These are phyloP conservation scores for Syncephalastrum contaminatum DNA, from an alignment of 371 early-diverging fungal species.

Conservation along the genomic window DNA sequence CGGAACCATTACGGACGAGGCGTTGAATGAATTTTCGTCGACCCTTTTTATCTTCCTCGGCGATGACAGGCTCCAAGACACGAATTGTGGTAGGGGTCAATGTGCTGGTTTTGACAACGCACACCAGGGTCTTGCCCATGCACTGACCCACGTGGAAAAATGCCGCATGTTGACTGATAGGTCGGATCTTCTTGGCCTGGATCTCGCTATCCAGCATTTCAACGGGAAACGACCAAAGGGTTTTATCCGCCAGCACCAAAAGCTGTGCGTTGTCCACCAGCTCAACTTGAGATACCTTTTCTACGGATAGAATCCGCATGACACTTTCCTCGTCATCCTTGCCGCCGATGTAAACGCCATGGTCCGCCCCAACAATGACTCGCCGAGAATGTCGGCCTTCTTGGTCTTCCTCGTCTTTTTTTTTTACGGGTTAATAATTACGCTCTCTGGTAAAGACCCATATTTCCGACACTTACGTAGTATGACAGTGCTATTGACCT, in stretches of 20 bases:
- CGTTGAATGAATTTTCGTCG: conserved; percentile 44
- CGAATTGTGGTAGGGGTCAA: conserved; percentile 73
- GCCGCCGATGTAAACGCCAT: conserved; percentile 31
- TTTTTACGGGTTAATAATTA: conserved; percentile 2
- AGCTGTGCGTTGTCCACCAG: conserved; percentile 70
- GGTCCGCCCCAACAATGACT: conserved; percentile 34
- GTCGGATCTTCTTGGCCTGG: conserved; percentile 58
- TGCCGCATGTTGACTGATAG: conserved; percentile 75
- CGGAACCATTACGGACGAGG: conserved; percentile 50
- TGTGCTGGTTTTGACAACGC: conserved; percentile 69
- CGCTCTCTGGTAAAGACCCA: background rate
- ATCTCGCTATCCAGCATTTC: conserved; percentile 56
- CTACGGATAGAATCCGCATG: conserved; percentile 63
- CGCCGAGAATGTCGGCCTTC: background rate
- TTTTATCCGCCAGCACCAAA: conserved; percentile 69
- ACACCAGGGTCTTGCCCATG: conserved; percentile 68
- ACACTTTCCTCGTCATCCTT: conserved; percentile 8
- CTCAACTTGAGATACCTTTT: conserved; percentile 80
- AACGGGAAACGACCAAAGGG: conserved; percentile 71
- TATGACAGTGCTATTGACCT: conserved; percentile 14
- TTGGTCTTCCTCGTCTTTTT: conserved; percentile 7
- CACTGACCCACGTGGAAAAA: conserved; percentile 91
- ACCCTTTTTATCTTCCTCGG: conserved; percentile 56
- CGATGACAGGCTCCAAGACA: conserved; percentile 70
- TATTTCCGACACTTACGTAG: conserved; percentile 9